Evolutionary conservation across 139 green algal genomes (phyloP).

Genomic region (Yamagishiella unicocca): DNA sequence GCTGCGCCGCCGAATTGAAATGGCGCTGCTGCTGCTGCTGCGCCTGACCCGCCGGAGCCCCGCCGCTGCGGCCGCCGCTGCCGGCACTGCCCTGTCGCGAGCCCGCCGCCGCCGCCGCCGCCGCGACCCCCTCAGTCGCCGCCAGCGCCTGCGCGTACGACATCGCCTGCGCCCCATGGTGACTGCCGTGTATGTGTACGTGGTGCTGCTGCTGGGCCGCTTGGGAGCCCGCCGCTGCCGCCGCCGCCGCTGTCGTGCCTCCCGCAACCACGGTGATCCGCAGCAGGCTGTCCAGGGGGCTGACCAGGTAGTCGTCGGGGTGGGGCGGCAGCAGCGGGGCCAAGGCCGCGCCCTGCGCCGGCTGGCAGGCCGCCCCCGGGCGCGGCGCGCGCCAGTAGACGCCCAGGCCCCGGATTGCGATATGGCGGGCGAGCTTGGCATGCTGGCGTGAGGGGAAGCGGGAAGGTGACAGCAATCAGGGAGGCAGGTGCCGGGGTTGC

Average conservation of each 20-base stretch:
- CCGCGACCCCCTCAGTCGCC: no score
- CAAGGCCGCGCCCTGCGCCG: not conserved
- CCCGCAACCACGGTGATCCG: constrained; percentile 36
- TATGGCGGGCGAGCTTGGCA: constrained; percentile 37
- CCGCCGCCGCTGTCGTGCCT: not conserved
- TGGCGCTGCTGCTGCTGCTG: not conserved
- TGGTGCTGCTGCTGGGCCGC: not conserved
- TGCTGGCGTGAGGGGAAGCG: no score
- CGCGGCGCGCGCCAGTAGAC: constrained; percentile 52
- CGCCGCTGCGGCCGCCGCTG: not conserved
- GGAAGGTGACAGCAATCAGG: no score
- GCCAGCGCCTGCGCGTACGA: no score
- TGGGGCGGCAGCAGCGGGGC: not conserved
- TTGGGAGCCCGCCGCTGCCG: not conserved
- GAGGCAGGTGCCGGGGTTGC: no score
- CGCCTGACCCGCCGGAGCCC: not conserved
- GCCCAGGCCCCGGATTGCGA: constrained; percentile 46
- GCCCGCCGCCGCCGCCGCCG: not conserved
- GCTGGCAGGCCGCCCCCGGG: not conserved
- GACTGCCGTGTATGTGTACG: not conserved
- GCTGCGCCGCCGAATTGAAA: no score
- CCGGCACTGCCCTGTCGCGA: not conserved
- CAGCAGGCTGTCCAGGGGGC: constrained; percentile 46
- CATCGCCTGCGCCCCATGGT: no score
- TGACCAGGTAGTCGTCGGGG: constrained; percentile 38